Conservation (phyloP, 768 basidiomycete species). For the Phaeotremella skinneri region DNA sequence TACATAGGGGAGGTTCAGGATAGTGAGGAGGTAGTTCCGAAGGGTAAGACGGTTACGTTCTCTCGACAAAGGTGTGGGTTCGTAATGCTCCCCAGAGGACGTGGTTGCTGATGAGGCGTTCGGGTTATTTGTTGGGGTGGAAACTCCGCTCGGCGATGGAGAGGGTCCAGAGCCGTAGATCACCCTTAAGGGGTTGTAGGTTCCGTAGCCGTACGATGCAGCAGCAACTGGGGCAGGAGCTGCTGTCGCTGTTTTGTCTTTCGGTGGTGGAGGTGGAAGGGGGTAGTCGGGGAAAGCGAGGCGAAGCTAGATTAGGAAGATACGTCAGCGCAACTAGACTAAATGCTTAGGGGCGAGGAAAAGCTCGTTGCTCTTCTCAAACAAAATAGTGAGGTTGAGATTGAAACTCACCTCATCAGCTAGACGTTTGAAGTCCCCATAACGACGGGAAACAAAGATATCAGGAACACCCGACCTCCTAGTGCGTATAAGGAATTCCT, state of each 20-base stretch:
- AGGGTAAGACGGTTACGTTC: slow-evolving; percentile 96
- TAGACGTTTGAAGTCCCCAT: slow-evolving; percentile 91
- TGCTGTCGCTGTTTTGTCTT: slow-evolving; percentile 66
- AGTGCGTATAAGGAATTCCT: slow-evolving; percentile 96
- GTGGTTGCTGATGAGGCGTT: slow-evolving; percentile 8
- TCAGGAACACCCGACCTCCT: slow-evolving; percentile 69
- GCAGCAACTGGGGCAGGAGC: slow-evolving; percentile 30
- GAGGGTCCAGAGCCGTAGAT: slow-evolving; percentile 37
- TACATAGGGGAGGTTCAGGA: slow-evolving; percentile 69
- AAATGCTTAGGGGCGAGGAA: slow-evolving; percentile 13
- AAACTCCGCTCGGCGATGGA: not conserved
- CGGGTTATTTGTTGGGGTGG: slow-evolving; percentile 14
- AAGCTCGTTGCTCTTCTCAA: slow-evolving; percentile 1
- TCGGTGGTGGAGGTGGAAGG: slow-evolving; percentile 79
- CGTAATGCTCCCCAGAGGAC: slow-evolving; percentile 3
- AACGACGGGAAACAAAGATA: slow-evolving; percentile 83
- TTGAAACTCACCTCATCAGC: slow-evolving; percentile 68
- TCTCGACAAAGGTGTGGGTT: slow-evolving; percentile 62
- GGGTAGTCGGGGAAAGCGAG: slow-evolving; percentile 79
- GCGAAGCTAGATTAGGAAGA: slow-evolving; percentile 62
- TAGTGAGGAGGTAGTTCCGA: slow-evolving; percentile 80
- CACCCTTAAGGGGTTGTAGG: slow-evolving; percentile 47
- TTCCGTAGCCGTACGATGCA: slow-evolving; percentile 28
- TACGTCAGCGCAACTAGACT: not conserved
- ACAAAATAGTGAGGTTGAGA: not conserved